Percentiles rank a stretch among this genome's conserved stretches.
Evolutionary conservation across 2,329 filamentous ascomycete genomes (phyloP).

Genomic region (Berkeleyomyces basicola): DNA sequence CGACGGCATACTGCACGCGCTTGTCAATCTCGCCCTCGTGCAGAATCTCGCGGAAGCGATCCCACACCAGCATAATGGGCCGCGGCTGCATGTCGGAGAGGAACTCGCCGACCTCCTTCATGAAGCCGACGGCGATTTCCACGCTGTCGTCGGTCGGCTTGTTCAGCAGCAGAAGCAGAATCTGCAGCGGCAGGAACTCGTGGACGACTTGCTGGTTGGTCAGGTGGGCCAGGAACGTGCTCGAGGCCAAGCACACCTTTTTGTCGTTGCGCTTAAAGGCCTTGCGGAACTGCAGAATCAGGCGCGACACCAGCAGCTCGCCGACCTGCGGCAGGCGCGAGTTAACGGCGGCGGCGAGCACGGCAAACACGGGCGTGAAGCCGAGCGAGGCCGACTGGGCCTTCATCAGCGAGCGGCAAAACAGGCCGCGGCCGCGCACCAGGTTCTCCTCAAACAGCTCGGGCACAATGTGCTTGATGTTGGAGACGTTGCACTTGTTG

Average conservation of each 20-base stretch:
- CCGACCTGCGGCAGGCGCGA: conserved; percentile 92
- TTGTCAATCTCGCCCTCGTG: conserved; percentile 97
- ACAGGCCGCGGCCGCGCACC: conserved; percentile 75
- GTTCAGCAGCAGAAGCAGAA: conserved; percentile 76
- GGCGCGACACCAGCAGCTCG: conserved; percentile 68
- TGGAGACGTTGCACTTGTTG: conserved; percentile 97
- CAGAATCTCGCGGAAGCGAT: conserved; percentile 86
- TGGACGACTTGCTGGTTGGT: conserved; percentile 93
- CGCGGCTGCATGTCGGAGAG: conserved; percentile 86
- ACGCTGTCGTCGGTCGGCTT: conserved; percentile 96
- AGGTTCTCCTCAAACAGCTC: conserved; percentile 93
- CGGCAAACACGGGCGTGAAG: conserved; percentile 91
- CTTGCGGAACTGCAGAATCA: conserved; percentile 88
- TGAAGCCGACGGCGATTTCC: conserved; percentile 89
- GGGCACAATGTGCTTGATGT: conserved; percentile 94
- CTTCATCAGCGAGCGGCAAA: conserved; percentile 96
- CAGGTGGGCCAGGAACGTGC: conserved; percentile 86
- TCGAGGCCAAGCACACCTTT: conserved; percentile 80
- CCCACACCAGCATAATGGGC: conserved; percentile 80
- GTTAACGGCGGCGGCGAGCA: conserved; percentile 92
- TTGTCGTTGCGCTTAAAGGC: conserved; percentile 95
- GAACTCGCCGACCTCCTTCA: conserved; percentile 82
- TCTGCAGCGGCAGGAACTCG: conserved; percentile 85
- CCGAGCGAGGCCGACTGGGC: conserved; percentile 89
- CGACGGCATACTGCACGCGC: conserved; percentile 97